These are phyloP conservation scores for Trichoderma endophyticum DNA, from an alignment of 2,329 filamentous ascomycete species.

Conservation along the genomic window DNA sequence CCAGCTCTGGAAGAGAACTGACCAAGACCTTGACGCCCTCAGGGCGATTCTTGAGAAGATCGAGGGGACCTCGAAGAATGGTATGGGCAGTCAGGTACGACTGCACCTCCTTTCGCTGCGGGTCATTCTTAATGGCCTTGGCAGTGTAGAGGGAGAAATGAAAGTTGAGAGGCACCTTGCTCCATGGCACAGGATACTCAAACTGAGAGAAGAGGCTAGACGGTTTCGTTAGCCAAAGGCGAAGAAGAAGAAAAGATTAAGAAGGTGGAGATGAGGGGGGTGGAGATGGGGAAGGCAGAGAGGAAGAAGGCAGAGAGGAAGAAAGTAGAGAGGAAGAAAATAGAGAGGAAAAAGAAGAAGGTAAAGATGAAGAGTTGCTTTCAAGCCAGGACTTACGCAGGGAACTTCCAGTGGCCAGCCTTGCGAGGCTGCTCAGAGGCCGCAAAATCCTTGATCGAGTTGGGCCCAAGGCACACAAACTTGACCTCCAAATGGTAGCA, in stretches of 20 bases:
- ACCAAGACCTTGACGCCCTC: slow-evolving; percentile 27
- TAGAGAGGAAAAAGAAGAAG: neutral
- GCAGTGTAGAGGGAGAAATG: slow-evolving; percentile 26
- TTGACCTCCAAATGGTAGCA: slow-evolving; percentile 35
- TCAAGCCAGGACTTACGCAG: slow-evolving; percentile 31
- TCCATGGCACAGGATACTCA: slow-evolving; percentile 45
- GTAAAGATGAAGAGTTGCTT: neutral
- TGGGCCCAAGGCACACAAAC: slow-evolving; percentile 42
- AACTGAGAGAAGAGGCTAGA: slow-evolving; percentile 41
- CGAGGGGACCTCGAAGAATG: slow-evolving; percentile 24
- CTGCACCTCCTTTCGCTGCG: slow-evolving; percentile 16
- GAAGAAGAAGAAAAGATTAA: neutral
- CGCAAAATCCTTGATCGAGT: slow-evolving; percentile 42
- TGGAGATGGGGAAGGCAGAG: neutral
- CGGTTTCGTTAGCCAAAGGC: neutral
- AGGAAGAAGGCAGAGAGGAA: no score
- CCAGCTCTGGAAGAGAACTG: slow-evolving; percentile 31
- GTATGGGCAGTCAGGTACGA: slow-evolving; percentile 19
- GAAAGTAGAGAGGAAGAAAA: neutral
- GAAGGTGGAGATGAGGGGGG: neutral
- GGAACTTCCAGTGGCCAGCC: slow-evolving; percentile 36
- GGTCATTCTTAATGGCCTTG: slow-evolving; percentile 11
- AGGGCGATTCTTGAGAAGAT: slow-evolving; percentile 23
- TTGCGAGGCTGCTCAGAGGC: slow-evolving; percentile 36
- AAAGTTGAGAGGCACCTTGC: slow-evolving; percentile 41